Percentiles rank a stretch among this genome's conserved stretches.
Conservation (phyloP, 306 rosid species). For the Pachyrhizus erosus region DNA sequence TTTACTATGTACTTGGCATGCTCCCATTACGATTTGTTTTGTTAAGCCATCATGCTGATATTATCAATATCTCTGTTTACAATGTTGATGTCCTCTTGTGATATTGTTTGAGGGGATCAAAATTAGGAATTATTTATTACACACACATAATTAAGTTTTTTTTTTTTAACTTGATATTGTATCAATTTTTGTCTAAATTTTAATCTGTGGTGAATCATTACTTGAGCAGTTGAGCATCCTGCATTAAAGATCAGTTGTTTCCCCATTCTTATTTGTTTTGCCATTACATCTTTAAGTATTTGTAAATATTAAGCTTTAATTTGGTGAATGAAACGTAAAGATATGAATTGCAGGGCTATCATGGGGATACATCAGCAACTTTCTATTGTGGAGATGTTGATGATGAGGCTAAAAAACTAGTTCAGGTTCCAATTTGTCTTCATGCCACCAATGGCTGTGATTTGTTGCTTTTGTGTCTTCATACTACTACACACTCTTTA, state of each 20-base stretch:
- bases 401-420: conserved; percentile 72
- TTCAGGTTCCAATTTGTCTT: conserved; percentile 64
- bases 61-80: conserved; percentile 1
- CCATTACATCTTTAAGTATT: neutral
- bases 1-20: conserved; percentile 12
- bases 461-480: conserved; percentile 31
- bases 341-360: conserved; percentile 75
- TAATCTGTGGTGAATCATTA: neutral
- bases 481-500: neutral
- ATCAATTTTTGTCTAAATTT: neutral
- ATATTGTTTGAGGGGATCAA: neutral
- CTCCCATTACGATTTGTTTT: neutral
- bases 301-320: conserved; percentile 23
- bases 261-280: conserved; percentile 15
- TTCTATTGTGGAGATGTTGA: conserved; percentile 89
- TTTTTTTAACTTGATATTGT: conserved; percentile 1
- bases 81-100: neutral
- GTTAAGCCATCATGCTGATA: neutral
- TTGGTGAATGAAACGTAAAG: conserved; percentile 25
- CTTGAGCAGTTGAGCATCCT: neutral
- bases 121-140: neutral
- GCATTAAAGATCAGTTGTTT: conserved; percentile 12
- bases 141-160: neutral
- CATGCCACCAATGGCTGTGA: neutral
- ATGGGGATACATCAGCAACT: conserved; percentile 90